Evolutionary conservation across 768 basidiomycete genomes (phyloP).

Genomic region (Lactifluus volemus): DNA sequence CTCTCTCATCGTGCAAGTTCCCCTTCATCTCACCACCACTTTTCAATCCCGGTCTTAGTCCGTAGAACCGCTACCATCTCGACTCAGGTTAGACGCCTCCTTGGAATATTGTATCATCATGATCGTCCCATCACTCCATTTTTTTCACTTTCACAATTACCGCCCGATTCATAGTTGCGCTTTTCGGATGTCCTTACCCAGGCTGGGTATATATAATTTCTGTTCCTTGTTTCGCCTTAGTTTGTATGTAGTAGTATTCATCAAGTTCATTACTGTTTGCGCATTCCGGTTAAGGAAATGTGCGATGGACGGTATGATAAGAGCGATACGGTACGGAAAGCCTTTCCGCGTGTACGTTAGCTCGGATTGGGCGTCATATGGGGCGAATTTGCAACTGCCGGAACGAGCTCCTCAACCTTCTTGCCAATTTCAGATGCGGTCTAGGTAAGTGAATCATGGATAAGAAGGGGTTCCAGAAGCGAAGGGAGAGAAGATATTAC

Average conservation of each 20-base stretch:
- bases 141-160: not conserved
- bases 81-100: not conserved
- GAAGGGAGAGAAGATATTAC: conserved; percentile 27
- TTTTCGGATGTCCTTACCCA: conserved; percentile 9
- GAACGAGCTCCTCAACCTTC: conserved; percentile 19
- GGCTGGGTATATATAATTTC: not conserved
- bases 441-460: conserved; percentile 10
- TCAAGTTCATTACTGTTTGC: conserved; percentile 7
- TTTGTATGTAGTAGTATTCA: conserved; percentile 8
- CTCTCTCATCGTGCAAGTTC: not conserved
- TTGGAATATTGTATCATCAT: not conserved
- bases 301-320: not conserved
- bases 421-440: conserved; percentile 17
- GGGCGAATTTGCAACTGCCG: not conserved
- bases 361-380: not conserved
- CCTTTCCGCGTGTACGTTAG: not conserved
- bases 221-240: not conserved
- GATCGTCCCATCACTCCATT: not conserved
- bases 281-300: not conserved
- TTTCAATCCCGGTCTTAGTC: not conserved
- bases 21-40: not conserved
- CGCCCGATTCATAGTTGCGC: not conserved
- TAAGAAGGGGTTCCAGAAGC: not conserved
- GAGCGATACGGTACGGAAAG: not conserved
- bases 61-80: conserved; percentile 4